Conservation (phyloP, 139 green algal genomes). For the Pseudopediastrum boryanum region DNA sequence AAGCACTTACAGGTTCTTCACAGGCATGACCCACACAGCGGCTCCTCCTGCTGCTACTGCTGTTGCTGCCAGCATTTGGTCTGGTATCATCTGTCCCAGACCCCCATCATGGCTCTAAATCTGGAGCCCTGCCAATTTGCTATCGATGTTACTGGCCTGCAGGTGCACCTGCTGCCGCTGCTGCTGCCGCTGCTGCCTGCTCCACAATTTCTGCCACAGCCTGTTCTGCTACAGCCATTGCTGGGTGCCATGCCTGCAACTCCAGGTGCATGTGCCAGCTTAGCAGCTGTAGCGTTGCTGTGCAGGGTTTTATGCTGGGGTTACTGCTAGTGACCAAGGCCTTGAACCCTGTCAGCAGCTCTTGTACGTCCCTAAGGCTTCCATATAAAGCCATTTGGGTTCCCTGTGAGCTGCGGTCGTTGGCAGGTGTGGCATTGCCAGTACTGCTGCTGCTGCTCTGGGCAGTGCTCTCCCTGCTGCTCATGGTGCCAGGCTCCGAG, state of each 20-base stretch:
- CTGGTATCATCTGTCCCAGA: too few relatives aligned
- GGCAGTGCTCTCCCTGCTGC: conserved; percentile 5
- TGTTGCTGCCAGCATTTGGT: too few relatives aligned
- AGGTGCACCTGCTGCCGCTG: too few relatives aligned
- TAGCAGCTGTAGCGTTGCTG: conserved; percentile 11
- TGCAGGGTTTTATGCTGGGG: background rate
- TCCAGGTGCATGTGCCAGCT: background rate
- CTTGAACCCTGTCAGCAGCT: conserved; percentile 4
- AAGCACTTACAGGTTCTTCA: too few relatives aligned
- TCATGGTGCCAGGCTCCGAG: background rate
- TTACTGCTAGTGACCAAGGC: conserved; percentile 1
- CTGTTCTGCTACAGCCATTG: background rate
- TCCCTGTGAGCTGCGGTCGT: background rate
- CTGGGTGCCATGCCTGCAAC: conserved; percentile 3
- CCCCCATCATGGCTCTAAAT: too few relatives aligned
- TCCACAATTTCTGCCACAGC: background rate
- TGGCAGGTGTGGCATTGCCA: too few relatives aligned
- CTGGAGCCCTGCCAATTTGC: too few relatives aligned
- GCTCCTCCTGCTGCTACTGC: background rate
- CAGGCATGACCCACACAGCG: background rate
- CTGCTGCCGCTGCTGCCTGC: too few relatives aligned
- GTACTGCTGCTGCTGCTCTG: background rate
- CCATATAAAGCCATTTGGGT: conserved; percentile 10
- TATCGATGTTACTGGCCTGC: too few relatives aligned
- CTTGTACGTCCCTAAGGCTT: background rate